Conservation (phyloP, 2,329 filamentous ascomycete genomes). For the Arthrobotrys musiformis region DNA sequence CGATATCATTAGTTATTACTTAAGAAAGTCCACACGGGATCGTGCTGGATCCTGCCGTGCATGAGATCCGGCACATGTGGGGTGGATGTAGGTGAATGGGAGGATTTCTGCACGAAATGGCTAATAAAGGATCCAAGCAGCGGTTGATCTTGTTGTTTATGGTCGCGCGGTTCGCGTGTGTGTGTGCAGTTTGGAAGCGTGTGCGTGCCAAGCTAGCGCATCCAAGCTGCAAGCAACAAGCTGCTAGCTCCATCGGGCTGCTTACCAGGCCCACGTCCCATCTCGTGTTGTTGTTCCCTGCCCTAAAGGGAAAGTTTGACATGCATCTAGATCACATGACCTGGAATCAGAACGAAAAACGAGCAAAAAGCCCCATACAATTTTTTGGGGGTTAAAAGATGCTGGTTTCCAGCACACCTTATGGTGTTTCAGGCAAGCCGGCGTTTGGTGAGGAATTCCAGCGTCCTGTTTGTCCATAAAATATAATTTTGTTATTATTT, state of each 20-base stretch:
- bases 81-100: neutral
- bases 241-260: neutral
- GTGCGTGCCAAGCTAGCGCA: slow-evolving; percentile 1
- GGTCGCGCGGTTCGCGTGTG: slow-evolving; percentile 20
- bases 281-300: slow-evolving; percentile 31
- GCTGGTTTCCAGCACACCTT: slow-evolving; percentile 53
- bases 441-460: slow-evolving; percentile 47
- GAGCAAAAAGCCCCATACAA: slow-evolving; percentile 48
- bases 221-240: no score
- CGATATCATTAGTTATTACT: no score
- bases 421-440: slow-evolving; percentile 12
- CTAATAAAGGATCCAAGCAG: slow-evolving; percentile 12
- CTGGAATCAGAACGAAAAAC: slow-evolving; percentile 1
- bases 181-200: neutral
- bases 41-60: neutral
- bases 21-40: no score
- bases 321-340: slow-evolving; percentile 17
- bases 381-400: slow-evolving; percentile 40
- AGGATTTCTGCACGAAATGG: neutral
- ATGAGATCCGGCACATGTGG: neutral
- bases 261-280: slow-evolving; percentile 25
- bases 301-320: slow-evolving; percentile 35
- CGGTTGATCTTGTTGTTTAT: slow-evolving; percentile 5
- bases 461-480: neutral
- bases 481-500: no score